These are phyloP conservation scores for Colletotrichum cuscutae DNA, from an alignment of 2,329 filamentous ascomycete genomes.

Conservation along the genomic window DNA sequence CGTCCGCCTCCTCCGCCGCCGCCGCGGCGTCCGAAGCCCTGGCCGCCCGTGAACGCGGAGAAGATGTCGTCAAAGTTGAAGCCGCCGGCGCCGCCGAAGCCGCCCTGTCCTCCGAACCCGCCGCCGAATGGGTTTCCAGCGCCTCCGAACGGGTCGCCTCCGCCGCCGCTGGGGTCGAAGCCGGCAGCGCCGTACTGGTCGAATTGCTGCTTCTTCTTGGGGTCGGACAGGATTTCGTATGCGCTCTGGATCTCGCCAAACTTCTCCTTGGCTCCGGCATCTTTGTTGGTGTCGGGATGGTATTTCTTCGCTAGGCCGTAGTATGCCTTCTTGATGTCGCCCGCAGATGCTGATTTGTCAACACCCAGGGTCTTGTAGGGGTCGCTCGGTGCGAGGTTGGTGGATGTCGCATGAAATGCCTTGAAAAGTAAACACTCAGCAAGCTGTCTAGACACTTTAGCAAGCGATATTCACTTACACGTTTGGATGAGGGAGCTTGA, in stretches of 20 bases:
- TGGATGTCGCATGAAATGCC: slow-evolving; percentile 70
- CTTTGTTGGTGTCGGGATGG: slow-evolving; percentile 98
- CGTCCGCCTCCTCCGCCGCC: slow-evolving; percentile 53
- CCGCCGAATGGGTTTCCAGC: slow-evolving; percentile 73
- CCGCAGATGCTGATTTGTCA: slow-evolving; percentile 78
- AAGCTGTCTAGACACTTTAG: neutral
- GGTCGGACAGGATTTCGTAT: slow-evolving; percentile 92
- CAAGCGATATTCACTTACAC: slow-evolving; percentile 31
- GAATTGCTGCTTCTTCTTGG: slow-evolving; percentile 91
- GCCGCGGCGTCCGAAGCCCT: slow-evolving; percentile 63
- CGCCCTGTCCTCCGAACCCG: slow-evolving; percentile 66
- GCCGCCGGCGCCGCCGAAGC: slow-evolving; percentile 77
- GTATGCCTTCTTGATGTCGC: slow-evolving; percentile 98
- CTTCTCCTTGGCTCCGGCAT: slow-evolving; percentile 90
- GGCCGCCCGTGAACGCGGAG: slow-evolving; percentile 77
- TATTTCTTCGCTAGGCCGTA: slow-evolving; percentile 98
- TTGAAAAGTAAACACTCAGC: slow-evolving; percentile 40
- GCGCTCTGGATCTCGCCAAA: slow-evolving; percentile 93
- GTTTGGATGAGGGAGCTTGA: slow-evolving; percentile 34
- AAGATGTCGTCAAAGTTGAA: slow-evolving; percentile 99
- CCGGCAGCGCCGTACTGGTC: slow-evolving; percentile 91
- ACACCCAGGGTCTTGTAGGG: slow-evolving; percentile 92
- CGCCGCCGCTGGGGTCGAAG: slow-evolving; percentile 81
- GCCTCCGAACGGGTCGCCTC: slow-evolving; percentile 69
- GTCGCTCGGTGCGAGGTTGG: slow-evolving; percentile 69